Evolutionary conservation across 768 basidiomycete species (phyloP).

Genomic region (Russula griseocarnosa): DNA sequence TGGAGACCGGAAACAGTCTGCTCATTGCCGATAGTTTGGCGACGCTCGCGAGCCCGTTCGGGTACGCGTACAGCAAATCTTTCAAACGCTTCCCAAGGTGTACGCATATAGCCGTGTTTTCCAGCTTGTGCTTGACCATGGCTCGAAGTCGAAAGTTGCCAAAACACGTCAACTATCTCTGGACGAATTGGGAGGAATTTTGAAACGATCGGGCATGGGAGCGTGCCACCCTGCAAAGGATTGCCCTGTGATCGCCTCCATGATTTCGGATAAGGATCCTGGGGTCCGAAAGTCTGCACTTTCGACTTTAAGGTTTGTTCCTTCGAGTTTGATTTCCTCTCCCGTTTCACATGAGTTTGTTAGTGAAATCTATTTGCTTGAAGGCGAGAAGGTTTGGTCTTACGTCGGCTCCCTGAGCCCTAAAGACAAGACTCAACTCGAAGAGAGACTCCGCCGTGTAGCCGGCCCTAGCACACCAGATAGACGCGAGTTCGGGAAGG

Average conservation of each 20-base stretch:
- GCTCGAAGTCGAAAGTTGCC: constrained; percentile 84
- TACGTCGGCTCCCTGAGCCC: constrained; percentile 69
- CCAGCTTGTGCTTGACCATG: constrained; percentile 81
- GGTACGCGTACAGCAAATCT: constrained; percentile 72
- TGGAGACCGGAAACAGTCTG: background rate
- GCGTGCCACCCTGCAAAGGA: constrained; percentile 80
- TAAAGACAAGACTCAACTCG: constrained; percentile 90
- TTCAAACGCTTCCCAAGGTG: constrained; percentile 81
- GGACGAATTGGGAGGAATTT: constrained; percentile 72
- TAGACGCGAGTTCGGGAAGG: constrained; percentile 36
- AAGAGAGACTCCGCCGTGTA: constrained; percentile 83
- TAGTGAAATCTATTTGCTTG: constrained; percentile 77
- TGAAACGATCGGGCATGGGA: constrained; percentile 78
- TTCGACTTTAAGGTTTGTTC: constrained; percentile 67
- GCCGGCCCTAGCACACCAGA: constrained; percentile 55
- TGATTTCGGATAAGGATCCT: constrained; percentile 88
- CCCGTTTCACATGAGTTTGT: constrained; percentile 1
- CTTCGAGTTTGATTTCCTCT: constrained; percentile 14
- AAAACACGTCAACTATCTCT: constrained; percentile 85
- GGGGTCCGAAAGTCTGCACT: constrained; percentile 85
- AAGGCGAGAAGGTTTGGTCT: constrained; percentile 84
- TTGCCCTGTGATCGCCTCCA: constrained; percentile 68
- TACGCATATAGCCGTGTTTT: constrained; percentile 93
- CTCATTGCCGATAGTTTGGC: constrained; percentile 60
- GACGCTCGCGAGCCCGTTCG: constrained; percentile 85